These are phyloP conservation scores for Combretum micranthum DNA, from an alignment of 345 rosid species.

Conservation along the genomic window DNA sequence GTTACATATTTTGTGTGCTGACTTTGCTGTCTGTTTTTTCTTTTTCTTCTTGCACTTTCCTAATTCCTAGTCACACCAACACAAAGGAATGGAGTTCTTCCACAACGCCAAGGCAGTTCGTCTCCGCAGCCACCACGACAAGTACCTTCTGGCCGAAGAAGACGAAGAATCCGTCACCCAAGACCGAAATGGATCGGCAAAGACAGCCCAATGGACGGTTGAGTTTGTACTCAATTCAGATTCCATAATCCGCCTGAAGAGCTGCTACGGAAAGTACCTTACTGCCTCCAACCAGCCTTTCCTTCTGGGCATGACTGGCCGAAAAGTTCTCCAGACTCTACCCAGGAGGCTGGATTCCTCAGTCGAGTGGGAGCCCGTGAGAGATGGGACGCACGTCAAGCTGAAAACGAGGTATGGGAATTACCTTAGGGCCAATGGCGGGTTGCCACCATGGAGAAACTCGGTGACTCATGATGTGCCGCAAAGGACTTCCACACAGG, in stretches of 20 bases:
- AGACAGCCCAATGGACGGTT: slow-evolving; percentile 62
- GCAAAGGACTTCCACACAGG: slow-evolving; percentile 61
- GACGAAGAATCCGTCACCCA: slow-evolving; percentile 67
- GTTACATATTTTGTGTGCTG: not conserved
- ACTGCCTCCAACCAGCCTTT: slow-evolving; percentile 80
- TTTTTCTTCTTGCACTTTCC: not conserved
- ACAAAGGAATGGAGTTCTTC: slow-evolving; percentile 69
- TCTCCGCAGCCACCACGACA: slow-evolving; percentile 68
- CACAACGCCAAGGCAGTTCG: slow-evolving; percentile 67
- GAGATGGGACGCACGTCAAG: slow-evolving; percentile 44
- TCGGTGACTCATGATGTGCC: slow-evolving; percentile 75
- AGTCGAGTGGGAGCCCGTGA: slow-evolving; percentile 72
- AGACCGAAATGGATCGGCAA: slow-evolving; percentile 52
- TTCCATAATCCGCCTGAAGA: slow-evolving; percentile 53
- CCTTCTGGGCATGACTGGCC: slow-evolving; percentile 69
- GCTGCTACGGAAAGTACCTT: slow-evolving; percentile 62
- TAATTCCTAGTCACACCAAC: not conserved
- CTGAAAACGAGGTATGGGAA: slow-evolving; percentile 57
- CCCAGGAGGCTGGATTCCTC: slow-evolving; percentile 46
- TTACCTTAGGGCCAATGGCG: slow-evolving; percentile 75
- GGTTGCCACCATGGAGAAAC: slow-evolving; percentile 85
- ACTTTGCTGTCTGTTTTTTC: not conserved
- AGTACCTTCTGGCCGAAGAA: slow-evolving; percentile 61
- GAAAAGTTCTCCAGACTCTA: slow-evolving; percentile 55
- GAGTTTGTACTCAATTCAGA: slow-evolving; percentile 45